These are phyloP conservation scores for Aurifilum marmelostoma DNA, from an alignment of 2,329 filamentous ascomycete genomes.

Conservation along the genomic window DNA sequence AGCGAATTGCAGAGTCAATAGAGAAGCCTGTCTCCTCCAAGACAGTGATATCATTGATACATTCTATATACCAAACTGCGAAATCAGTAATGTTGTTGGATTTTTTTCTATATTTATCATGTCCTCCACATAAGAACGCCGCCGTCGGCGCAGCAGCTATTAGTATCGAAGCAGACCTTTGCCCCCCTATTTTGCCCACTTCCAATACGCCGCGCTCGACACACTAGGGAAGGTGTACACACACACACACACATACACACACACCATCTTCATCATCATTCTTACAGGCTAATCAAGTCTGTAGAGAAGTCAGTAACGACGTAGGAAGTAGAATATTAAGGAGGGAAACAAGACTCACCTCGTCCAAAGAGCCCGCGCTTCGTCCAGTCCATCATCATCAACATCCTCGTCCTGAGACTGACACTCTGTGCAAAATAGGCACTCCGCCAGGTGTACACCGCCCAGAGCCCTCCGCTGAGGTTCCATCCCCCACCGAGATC, in stretches of 20 bases:
- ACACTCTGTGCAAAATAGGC: constrained; percentile 98
- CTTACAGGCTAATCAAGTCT: constrained; percentile 34
- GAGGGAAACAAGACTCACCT: constrained; percentile 63
- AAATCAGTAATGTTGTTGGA: neutral
- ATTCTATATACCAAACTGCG: neutral
- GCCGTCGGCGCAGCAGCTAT: neutral
- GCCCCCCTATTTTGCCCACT: constrained; percentile 6
- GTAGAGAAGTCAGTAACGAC: constrained; percentile 18
- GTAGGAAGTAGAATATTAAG: neutral
- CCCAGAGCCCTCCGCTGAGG: constrained; percentile 81
- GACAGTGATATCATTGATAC: neutral
- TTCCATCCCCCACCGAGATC: constrained; percentile 80
- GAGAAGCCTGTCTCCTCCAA: neutral
- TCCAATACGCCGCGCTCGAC: constrained; percentile 7
- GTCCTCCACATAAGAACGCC: neutral
- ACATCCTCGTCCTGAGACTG: constrained; percentile 81
- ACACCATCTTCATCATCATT: neutral
- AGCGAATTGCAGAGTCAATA: neutral
- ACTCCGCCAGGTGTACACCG: constrained; percentile 94
- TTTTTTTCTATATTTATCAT: neutral
- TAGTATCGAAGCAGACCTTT: neutral
- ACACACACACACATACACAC: neutral
- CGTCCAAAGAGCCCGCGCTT: constrained; percentile 94
- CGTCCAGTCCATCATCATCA: constrained; percentile 98
- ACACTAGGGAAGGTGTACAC: neutral